phyloP scores from a whole-genome alignment of 1,139 yeast species.

The Geotrichum siamense region DNA sequence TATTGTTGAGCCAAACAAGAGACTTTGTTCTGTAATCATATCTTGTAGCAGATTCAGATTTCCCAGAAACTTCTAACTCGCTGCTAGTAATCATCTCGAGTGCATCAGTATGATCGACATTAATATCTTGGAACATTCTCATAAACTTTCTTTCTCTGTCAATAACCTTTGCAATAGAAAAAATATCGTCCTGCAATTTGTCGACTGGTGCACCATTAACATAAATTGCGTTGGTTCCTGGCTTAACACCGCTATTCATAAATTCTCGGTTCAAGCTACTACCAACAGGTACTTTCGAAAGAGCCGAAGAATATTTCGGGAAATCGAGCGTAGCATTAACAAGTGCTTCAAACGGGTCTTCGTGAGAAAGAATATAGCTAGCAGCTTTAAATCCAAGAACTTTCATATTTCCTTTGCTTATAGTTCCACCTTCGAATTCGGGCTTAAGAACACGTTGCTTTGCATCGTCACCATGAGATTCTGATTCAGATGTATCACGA shows the following conservation, averaged over 20 bases:
- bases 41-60: conserved; percentile 25
- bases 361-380: conserved; percentile 25
- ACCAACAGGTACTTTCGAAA: conserved; percentile 24
- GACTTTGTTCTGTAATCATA: conserved; percentile 42
- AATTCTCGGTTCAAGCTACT: conserved; percentile 25
- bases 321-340: conserved; percentile 32
- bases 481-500: conserved; percentile 35
- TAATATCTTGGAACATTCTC: conserved; percentile 20
- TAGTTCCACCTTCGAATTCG: conserved; percentile 21
- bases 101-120: conserved; percentile 21
- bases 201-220: conserved; percentile 36
- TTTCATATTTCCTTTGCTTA: conserved; percentile 27
- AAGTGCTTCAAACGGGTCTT: conserved; percentile 31
- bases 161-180: conserved; percentile 29
- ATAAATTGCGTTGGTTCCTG: conserved; percentile 34
- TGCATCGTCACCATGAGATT: conserved; percentile 15
- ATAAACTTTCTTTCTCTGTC: conserved; percentile 31
- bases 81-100: conserved; percentile 12
- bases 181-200: conserved; percentile 25
- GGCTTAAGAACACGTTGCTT: conserved; percentile 21
- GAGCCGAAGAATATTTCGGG: conserved; percentile 29
- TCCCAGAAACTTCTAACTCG: conserved; percentile 18
- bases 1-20: conserved; percentile 69
- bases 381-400: conserved; percentile 33
- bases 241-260: conserved; percentile 20